Evolutionary conservation across 306 rosid genomes (phyloP), one percentile per base, ranked within the genome.

Genomic region (Astragalus glycyphyllos): DNA sequence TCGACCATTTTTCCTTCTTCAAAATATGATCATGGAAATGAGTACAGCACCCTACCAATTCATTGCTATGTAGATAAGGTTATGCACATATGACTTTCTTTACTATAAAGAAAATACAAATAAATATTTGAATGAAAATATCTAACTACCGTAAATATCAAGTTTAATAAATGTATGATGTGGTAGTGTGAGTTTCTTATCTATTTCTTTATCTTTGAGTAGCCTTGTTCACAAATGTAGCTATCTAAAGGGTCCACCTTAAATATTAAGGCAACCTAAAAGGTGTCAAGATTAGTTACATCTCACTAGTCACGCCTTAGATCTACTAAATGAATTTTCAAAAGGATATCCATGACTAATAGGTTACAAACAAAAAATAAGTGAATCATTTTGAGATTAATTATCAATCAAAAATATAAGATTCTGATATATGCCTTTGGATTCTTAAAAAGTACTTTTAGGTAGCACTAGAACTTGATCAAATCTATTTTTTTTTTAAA

Each of bases 231-330:
- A 80, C 81, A 77, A 42, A 44, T 65, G 79, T 77, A 38, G 13
- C 83, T 74, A 45, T 80, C 88, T 34, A 40, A 16, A 59, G 73
- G 72, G 84, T 54, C 83, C 82, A 68, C 26, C 44, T 13, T 42
- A 49, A 49, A 13, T 32, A 31, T 62, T 55, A 68, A 68, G 55
- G 61, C 66, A 74, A 76, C 50, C 50, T 26, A 11, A 51, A 66
- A 65, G 68, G 26, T 1, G 23, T 65, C 14, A 47, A 47, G 26
- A 58, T 67, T 8, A 12, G 69, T 65, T 59, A 68, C 63, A 45
- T 16, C 42, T 69, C 48, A 45, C 7, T 62, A 62, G 15, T 48
- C 46, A 17, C 7, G 29, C 56, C 23, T 66, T 26, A 35, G 34
- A 46, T 11, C 13, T 13, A 13, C 57, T 57, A 65, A 42, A 75